Conservation (phyloP, 1,139 yeast species). For the Pichia sp. region DNA sequence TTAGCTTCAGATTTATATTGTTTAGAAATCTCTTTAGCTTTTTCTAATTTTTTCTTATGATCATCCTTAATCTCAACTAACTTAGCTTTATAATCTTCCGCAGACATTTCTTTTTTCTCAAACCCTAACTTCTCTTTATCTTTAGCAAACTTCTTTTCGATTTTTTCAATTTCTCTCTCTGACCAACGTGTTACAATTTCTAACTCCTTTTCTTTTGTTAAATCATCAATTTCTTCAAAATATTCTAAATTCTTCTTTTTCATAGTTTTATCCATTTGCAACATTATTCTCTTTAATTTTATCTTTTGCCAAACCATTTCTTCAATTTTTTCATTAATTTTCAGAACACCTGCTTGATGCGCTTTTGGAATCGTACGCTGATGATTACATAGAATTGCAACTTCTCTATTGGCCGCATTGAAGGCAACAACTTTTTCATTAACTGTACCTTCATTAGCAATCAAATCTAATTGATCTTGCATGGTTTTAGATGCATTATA, state of each 20-base stretch:
- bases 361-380: slow-evolving; percentile 87
- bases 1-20: slow-evolving; percentile 56
- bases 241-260: slow-evolving; percentile 48
- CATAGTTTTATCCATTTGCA: slow-evolving; percentile 54
- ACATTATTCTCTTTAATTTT: slow-evolving; percentile 63
- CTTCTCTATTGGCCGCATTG: slow-evolving; percentile 93
- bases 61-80: slow-evolving; percentile 49
- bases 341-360: slow-evolving; percentile 75
- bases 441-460: slow-evolving; percentile 77
- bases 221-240: slow-evolving; percentile 67
- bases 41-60: slow-evolving; percentile 39
- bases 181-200: slow-evolving; percentile 50
- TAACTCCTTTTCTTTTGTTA: slow-evolving; percentile 58
- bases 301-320: slow-evolving; percentile 84
- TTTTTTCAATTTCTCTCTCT: slow-evolving; percentile 69
- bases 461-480: slow-evolving; percentile 88
- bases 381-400: slow-evolving; percentile 94
- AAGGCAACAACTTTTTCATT: slow-evolving; percentile 82
- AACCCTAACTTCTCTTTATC: slow-evolving; percentile 33
- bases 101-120: slow-evolving; percentile 51
- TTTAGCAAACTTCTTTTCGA: slow-evolving; percentile 34
- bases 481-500: slow-evolving; percentile 94
- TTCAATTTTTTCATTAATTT: slow-evolving; percentile 66
- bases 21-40: slow-evolving; percentile 48
- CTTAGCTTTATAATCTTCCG: slow-evolving; percentile 46